Conservation (phyloP, 73 alveolate genomes). For the Blepharisma japonicum region DNA sequence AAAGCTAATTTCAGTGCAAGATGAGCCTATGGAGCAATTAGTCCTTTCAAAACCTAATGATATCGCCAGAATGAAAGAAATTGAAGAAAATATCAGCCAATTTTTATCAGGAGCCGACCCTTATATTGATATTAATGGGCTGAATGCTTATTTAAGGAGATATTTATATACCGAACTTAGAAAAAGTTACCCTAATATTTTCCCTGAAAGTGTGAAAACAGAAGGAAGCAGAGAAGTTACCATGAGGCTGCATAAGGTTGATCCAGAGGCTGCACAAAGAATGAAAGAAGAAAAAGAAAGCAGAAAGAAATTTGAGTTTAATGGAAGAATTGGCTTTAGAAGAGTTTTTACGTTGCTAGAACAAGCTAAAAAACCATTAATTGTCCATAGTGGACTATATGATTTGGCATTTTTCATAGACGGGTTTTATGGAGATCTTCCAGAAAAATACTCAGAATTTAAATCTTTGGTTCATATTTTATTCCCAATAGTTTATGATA, state of each 20-base stretch:
- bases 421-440: background rate
- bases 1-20: background rate
- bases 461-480: conserved; percentile 1
- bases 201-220: background rate
- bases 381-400: conserved; percentile 16
- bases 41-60: conserved; percentile 2
- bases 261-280: background rate
- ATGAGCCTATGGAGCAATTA: background rate
- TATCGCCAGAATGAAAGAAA: background rate
- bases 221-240: conserved; percentile 28
- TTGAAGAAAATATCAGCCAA: background rate
- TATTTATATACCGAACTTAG: background rate
- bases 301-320: background rate
- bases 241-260: background rate
- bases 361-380: conserved; percentile 1
- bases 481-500: conserved; percentile 15
- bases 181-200: background rate
- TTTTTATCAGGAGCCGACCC: background rate
- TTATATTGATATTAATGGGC: background rate
- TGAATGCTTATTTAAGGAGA: conserved; percentile 14
- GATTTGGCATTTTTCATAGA: background rate
- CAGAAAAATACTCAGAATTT: conserved; percentile 17
- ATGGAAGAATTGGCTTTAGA: conserved; percentile 26
- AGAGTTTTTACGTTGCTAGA: conserved; percentile 14
- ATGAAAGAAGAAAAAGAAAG: conserved; percentile 1